Conservation (phyloP, 306 rosid species). For the Coriaria nepalensis region DNA sequence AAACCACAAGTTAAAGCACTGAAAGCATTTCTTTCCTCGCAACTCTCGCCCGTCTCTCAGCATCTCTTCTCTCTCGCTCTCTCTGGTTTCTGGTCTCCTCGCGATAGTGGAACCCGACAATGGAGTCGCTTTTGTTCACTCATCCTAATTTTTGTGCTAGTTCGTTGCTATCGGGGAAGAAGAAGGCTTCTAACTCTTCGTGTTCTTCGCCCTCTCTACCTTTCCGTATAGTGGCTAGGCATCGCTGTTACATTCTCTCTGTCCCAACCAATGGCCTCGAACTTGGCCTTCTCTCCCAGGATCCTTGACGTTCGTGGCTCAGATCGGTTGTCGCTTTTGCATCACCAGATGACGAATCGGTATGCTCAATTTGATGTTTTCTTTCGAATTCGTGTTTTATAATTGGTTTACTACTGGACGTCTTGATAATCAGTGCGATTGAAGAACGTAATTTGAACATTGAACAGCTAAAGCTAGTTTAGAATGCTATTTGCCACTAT, state of each 20-base stretch:
- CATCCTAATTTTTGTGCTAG: conserved; percentile 39
- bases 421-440: no score
- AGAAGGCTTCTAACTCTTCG: conserved; percentile 10
- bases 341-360: conserved; percentile 57
- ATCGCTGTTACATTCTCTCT: conserved; percentile 21
- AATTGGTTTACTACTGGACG: neutral
- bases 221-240: conserved; percentile 32
- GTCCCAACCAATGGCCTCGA: conserved; percentile 10
- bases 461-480: no score
- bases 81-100: neutral
- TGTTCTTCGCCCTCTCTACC: conserved; percentile 14
- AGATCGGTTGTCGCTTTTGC: conserved; percentile 29
- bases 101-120: conserved; percentile 20
- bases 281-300: conserved; percentile 13
- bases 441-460: no score
- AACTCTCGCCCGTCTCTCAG: no score
- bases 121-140: conserved; percentile 49
- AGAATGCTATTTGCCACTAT: no score
- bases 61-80: no score
- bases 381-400: neutral
- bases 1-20: no score
- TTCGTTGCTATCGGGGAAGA: conserved; percentile 17
- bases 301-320: conserved; percentile 19
- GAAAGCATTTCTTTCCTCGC: no score
- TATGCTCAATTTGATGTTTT: conserved; percentile 15